A percentile compares a stretch with the other conserved stretches of the same genome.
These are phyloP conservation scores for Excoecaria cochinchinensis DNA, from an alignment of 345 rosid genomes.

Conservation along the genomic window DNA sequence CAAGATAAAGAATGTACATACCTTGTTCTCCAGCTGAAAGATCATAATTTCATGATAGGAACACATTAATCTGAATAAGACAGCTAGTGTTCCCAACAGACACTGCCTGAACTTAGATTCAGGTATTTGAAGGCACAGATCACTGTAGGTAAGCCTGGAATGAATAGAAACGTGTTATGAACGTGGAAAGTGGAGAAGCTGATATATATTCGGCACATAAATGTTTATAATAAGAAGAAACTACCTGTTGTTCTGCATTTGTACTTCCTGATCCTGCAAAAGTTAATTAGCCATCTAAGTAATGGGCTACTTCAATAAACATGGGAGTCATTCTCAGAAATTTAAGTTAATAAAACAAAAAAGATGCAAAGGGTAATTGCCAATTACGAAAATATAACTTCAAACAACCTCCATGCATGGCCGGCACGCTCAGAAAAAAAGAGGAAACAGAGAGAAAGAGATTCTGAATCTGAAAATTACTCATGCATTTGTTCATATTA, in stretches of 20 bases:
- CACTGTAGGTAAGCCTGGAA: constrained; percentile 97
- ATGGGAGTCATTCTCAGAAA: neutral
- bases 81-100: constrained; percentile 79
- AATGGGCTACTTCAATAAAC: neutral
- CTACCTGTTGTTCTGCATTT: constrained; percentile 74
- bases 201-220: constrained; percentile 1
- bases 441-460: neutral
- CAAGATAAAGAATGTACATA: constrained; percentile 23
- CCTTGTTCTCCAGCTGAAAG: constrained; percentile 66
- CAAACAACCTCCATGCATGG: neutral
- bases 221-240: constrained; percentile 25
- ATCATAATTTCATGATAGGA: constrained; percentile 88
- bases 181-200: constrained; percentile 6
- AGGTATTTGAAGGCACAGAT: constrained; percentile 89
- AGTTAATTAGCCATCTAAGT: constrained; percentile 15
- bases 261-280: constrained; percentile 69
- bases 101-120: constrained; percentile 94
- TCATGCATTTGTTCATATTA: neutral
- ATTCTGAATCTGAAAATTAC: neutral
- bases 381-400: neutral
- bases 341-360: constrained; percentile 12
- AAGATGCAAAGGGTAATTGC: neutral
- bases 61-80: constrained; percentile 79
- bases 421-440: neutral
- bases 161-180: constrained; percentile 25